Evolutionary conservation across 2,329 filamentous ascomycete genomes (phyloP).

Genomic region (Paecilomyces sp.): DNA sequence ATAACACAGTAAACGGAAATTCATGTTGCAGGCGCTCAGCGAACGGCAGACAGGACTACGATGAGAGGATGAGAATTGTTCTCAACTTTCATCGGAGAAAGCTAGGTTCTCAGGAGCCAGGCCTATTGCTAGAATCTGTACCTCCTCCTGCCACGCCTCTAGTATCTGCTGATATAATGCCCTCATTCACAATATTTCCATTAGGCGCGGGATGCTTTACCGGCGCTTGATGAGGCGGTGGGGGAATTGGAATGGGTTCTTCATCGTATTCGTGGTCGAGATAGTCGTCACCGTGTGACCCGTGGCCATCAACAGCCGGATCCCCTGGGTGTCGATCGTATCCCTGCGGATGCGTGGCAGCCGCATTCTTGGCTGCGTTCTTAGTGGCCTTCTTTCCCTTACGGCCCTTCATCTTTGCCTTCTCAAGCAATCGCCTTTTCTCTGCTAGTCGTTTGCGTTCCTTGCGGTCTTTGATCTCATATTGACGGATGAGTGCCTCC

Average conservation of each 20-base stretch:
- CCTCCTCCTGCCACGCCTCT: constrained; percentile 21
- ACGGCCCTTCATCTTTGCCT: constrained; percentile 86
- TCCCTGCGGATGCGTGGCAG: constrained; percentile 28
- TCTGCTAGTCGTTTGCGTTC: constrained; percentile 80
- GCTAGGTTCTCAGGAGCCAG: not conserved
- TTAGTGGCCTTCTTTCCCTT: constrained; percentile 82
- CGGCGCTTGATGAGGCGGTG: constrained; percentile 48
- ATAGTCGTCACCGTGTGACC: constrained; percentile 43
- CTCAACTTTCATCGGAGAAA: not conserved
- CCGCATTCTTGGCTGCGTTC: constrained; percentile 45
- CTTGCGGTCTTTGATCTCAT: constrained; percentile 88
- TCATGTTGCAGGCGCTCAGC: not conserved
- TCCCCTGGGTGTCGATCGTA: constrained; percentile 35
- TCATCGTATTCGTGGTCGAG: constrained; percentile 45
- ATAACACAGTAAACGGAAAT: not conserved
- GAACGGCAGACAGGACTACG: not conserved
- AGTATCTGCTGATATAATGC: constrained; percentile 10
- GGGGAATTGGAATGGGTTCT: constrained; percentile 33
- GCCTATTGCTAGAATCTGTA: constrained; percentile 7
- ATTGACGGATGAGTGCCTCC: constrained; percentile 75
- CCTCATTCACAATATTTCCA: constrained; percentile 43
- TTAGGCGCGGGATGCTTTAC: constrained; percentile 61
- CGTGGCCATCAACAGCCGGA: constrained; percentile 32
- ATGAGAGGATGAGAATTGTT: not conserved
- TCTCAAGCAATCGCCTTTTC: constrained; percentile 75